Evolutionary conservation across 441 rosid species (phyloP).

Genomic region (Gossypium lobatum): DNA sequence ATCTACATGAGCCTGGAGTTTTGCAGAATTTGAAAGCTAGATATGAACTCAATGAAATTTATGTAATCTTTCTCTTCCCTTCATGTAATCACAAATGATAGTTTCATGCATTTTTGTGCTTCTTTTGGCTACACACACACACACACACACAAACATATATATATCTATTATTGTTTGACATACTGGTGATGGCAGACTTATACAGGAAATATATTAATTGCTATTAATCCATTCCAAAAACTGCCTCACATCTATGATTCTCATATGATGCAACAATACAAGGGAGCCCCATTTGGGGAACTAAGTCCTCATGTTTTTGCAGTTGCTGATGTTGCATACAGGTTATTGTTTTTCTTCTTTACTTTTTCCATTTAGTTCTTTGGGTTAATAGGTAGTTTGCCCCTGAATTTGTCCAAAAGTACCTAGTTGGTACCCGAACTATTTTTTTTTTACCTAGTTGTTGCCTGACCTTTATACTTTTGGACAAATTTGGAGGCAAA

Average conservation of each 20-base stretch:
- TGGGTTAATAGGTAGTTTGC: no score
- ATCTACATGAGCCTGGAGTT: slow-evolving; percentile 97
- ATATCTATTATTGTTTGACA: not conserved
- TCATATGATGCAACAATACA: slow-evolving; percentile 99
- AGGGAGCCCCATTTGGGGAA: slow-evolving; percentile 97
- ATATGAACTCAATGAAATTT: slow-evolving; percentile 94
- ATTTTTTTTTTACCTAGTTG: no score
- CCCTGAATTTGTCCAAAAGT: no score
- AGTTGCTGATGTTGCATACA: slow-evolving; percentile 91
- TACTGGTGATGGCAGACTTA: slow-evolving; percentile 69
- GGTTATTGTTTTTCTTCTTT: slow-evolving; percentile 66
- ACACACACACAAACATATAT: not conserved
- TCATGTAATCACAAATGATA: slow-evolving; percentile 8
- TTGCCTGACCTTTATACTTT: no score
- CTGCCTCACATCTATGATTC: slow-evolving; percentile 93
- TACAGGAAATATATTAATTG: slow-evolving; percentile 96
- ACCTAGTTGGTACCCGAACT: no score
- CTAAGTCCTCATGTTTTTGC: slow-evolving; percentile 98
- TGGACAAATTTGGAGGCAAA: no score
- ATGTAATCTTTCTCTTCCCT: slow-evolving; percentile 42
- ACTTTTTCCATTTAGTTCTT: not conserved
- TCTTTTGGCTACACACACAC: slow-evolving; percentile 30
- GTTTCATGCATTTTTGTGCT: not conserved
- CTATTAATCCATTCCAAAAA: slow-evolving; percentile 96
- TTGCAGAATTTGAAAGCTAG: slow-evolving; percentile 72